Evolutionary conservation across 2,329 filamentous ascomycete species (phyloP), one percentile per base, ranked within the genome.

Genomic region (Achaetomium macrosporum): DNA sequence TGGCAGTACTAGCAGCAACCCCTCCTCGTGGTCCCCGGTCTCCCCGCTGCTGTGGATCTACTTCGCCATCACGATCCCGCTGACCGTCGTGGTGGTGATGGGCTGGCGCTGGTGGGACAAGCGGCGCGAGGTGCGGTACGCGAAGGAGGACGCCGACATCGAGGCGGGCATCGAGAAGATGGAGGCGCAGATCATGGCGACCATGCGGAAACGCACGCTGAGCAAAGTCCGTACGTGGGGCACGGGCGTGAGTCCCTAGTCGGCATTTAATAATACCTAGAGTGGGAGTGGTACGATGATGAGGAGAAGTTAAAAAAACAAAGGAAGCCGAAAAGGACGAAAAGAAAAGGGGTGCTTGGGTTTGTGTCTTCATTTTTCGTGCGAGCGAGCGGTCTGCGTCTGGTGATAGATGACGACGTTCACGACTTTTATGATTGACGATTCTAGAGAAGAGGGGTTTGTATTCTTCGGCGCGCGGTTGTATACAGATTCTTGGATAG

Each of bases 31-130:
- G 16, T 68, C 72, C 5, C 65, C 71, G 44, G 76, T 83, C 15
- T 78, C 76, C 11, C 64, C 70, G 16, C 67, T 73, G 46, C 70
- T 85, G 25, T 85, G 82, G 81, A 74, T 85, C 49, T 85, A 84
- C 68, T 84, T 84, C 58, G 79, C 70, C 56, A 74, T 84, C 50
- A 81, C 80, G 2, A 65, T 84, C 11, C 82, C 82, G 3, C 59
- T 83, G 48, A 85, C 82, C 0, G 62, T 75, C 2, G 29, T 71
- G 46, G 79, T 84, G 56, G 76, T 85, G 20, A 67, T 69, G 2
- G 63, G 70, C n/a, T 84, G 81, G 79, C 71, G 76, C 61, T 70
- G 71, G 57, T 77, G 78, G 62, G 79, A 83, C 61, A 69, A 65
- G 39, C 69, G 70, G 20, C 75, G 78, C 46, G 76, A 81, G 66